Base-by-base conservation (phyloP, 345 rosid species). In the Cardiospermum halicacabum region DNA sequence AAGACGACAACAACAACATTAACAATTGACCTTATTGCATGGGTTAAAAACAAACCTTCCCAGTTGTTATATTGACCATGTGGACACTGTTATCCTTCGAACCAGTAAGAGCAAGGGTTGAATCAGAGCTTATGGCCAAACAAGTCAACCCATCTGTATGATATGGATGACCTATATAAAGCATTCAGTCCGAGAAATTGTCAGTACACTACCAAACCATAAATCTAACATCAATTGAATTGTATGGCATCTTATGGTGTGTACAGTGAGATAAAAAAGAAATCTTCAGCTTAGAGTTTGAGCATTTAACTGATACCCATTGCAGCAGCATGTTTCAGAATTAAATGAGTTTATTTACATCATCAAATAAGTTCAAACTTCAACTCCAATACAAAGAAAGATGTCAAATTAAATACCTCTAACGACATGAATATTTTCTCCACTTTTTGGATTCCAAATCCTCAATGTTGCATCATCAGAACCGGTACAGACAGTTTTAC, bases 401-500 rank as follows among this genome's bases (percentile, higher is more conserved):
- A 11, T 42, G 15, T 54, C 48, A 50, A 62, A 62, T 59, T 64
- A 27, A 28, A 66, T 83, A 73, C 98, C 97, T 88, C 72, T 79
- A 36, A 90, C 77, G 18, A 84, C 84, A 74, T 89, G 95, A 66
- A 80, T 75, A 58, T 64, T 85, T 74, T 86, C 91, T 11, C 88
- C 91, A 75, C 82, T 85, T 72, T 69, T 91, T 9, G 99, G 97
- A 67, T 94, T 87, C 99, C 96, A 91, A 31, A 91, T 75, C 65
- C 94, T 85, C 81, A 91, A 55, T 53, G 92, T 86, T 53, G 89
- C 92, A 82, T 94, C 99, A 75, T 86, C 89, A 36, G 94, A 94
- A 62, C 97, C 97, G 49, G 89, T 91, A 70, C 97, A 94, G 32
- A 94, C 80, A 36, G 82, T 82, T 81, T 91, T 88, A 62, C 98